These are phyloP conservation scores for Xylaria flabelliformis DNA, from an alignment of 495 filamentous ascomycete species.

Conservation along the genomic window DNA sequence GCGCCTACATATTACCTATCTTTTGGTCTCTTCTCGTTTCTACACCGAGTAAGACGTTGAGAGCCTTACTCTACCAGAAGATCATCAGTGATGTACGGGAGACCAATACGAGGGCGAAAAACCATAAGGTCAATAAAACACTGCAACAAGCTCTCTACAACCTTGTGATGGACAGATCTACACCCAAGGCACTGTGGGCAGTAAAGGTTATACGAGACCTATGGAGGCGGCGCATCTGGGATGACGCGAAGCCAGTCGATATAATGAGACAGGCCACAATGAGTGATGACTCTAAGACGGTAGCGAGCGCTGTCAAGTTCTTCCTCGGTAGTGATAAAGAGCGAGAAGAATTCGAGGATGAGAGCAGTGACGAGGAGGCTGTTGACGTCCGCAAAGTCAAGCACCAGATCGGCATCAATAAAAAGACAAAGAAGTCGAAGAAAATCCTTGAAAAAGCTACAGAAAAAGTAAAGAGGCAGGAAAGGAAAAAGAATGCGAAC, in stretches of 20 bases:
- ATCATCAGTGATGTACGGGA: slow-evolving; percentile 88
- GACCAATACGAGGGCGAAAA: slow-evolving; percentile 81
- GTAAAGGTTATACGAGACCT: slow-evolving; percentile 87
- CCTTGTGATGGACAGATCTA: slow-evolving; percentile 82
- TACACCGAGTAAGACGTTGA: slow-evolving; percentile 85
- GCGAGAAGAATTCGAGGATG: slow-evolving; percentile 88
- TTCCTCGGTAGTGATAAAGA: slow-evolving; percentile 89
- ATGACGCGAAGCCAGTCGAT: slow-evolving; percentile 84
- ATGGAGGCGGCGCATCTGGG: slow-evolving; percentile 90
- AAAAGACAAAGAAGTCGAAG: slow-evolving; percentile 89
- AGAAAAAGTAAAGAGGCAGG: slow-evolving; percentile 75
- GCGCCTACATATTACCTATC: slow-evolving; percentile 78
- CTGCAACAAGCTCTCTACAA: slow-evolving; percentile 94
- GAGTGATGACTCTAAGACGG: slow-evolving; percentile 86
- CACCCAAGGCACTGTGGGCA: slow-evolving; percentile 90
- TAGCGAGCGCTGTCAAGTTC: slow-evolving; percentile 85
- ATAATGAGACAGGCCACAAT: slow-evolving; percentile 92
- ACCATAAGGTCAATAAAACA: slow-evolving; percentile 89
- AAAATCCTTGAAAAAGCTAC: slow-evolving; percentile 79
- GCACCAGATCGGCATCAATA: slow-evolving; percentile 89
- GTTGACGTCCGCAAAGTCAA: slow-evolving; percentile 81
- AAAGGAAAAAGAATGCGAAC: slow-evolving; percentile 84
- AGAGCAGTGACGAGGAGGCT: slow-evolving; percentile 79
- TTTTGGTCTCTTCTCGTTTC: slow-evolving; percentile 89
- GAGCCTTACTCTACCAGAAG: slow-evolving; percentile 84